These are phyloP conservation scores for Flaveria trinervia DNA, from an alignment of 129 eudicot genomes.

Conservation along the genomic window DNA sequence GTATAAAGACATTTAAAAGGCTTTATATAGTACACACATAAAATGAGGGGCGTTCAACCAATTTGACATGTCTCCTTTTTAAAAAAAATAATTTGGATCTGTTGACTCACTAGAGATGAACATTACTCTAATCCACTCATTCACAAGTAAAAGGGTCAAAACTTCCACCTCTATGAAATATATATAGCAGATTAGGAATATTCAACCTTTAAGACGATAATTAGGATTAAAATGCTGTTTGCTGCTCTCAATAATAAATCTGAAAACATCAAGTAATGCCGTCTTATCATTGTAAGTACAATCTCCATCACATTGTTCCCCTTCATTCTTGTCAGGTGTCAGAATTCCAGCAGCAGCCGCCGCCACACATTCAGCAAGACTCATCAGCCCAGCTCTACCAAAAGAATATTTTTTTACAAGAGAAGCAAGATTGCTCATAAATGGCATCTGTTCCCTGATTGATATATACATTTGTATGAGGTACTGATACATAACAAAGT, in stretches of 20 bases:
- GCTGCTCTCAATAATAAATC: conserved; percentile 84
- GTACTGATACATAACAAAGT: neutral
- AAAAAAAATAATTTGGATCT: neutral
- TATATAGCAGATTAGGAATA: conserved; percentile 19
- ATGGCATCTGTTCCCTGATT: conserved; percentile 66
- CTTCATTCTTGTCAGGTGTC: conserved; percentile 30
- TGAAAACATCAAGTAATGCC: conserved; percentile 63
- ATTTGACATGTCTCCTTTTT: conserved; percentile 6
- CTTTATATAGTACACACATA: neutral
- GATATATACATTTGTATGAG: neutral
- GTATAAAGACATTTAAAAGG: neutral
- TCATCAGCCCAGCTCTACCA: conserved; percentile 89
- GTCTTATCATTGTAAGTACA: conserved; percentile 43
- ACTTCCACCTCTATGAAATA: neutral
- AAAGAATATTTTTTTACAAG: conserved; percentile 64
- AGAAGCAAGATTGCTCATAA: conserved; percentile 63
- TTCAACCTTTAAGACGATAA: conserved; percentile 80
- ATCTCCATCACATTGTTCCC: conserved; percentile 30
- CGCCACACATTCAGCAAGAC: conserved; percentile 77
- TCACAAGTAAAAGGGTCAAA: neutral
- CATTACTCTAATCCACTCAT: conserved; percentile 1
- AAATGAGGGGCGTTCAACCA: neutral
- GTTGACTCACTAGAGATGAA: neutral
- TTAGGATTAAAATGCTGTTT: conserved; percentile 89
- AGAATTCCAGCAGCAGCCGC: conserved; percentile 52